A percentile compares a stretch with the other conserved stretches of the same genome.
Evolutionary conservation across 495 filamentous ascomycete genomes (phyloP).

Genomic region (Penicillium ochrochloron): DNA sequence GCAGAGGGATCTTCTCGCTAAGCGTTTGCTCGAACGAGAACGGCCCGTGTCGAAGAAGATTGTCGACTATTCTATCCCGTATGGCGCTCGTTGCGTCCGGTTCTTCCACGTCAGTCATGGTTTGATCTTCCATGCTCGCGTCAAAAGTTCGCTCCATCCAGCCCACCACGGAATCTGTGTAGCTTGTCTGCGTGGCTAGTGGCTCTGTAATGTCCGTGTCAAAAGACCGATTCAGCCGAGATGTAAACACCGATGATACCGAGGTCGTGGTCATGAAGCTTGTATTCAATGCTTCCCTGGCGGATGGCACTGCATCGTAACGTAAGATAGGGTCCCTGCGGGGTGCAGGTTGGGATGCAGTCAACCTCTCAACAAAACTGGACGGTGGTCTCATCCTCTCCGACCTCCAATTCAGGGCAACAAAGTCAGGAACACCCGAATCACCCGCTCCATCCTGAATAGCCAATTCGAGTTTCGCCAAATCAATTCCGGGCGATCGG

Average conservation of each 20-base stretch:
- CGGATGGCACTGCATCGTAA: neutral
- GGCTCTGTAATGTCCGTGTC: conserved; percentile 38
- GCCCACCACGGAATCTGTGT: conserved; percentile 40
- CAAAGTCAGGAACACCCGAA: neutral
- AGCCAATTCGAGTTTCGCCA: neutral
- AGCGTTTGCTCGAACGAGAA: conserved; percentile 39
- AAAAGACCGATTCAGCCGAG: conserved; percentile 37
- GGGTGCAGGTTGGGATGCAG: conserved; percentile 19
- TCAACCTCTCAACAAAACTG: conserved; percentile 31
- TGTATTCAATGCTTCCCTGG: conserved; percentile 25
- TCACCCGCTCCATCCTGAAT: neutral
- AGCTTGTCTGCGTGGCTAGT: conserved; percentile 34
- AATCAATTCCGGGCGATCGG: conserved; percentile 4
- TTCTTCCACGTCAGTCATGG: neutral
- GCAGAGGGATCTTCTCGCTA: conserved; percentile 38
- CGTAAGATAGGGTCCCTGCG: conserved; percentile 9
- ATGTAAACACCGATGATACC: conserved; percentile 26
- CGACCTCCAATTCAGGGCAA: neutral
- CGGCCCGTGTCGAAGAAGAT: conserved; percentile 38
- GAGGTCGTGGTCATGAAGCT: conserved; percentile 36
- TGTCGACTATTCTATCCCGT: conserved; percentile 33
- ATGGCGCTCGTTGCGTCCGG: conserved; percentile 6
- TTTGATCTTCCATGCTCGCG: neutral
- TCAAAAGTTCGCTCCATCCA: conserved; percentile 7
- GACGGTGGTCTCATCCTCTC: conserved; percentile 13